phyloP scores from a whole-genome alignment of 352 stramenopile genomes.

The Pythium aquatile region DNA sequence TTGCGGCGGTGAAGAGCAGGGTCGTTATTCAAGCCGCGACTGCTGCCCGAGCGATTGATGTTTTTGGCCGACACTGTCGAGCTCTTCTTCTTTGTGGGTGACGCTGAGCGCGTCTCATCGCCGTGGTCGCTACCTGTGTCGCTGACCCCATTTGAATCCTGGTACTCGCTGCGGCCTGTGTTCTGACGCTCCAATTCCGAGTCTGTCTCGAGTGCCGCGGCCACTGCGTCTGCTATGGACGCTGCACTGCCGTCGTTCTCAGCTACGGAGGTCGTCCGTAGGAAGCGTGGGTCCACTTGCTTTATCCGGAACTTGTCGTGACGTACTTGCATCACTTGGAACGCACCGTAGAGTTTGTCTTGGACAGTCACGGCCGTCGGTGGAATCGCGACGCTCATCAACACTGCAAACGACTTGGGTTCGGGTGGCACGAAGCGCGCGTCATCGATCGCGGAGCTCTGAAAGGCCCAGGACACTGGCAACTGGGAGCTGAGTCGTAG shows the following conservation, averaged over 20 bases:
- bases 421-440: constrained; percentile 64
- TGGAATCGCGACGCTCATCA: constrained; percentile 44
- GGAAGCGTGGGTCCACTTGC: constrained; percentile 51
- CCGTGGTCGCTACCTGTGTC: constrained; percentile 26
- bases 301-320: constrained; percentile 64
- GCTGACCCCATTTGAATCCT: constrained; percentile 27
- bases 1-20: constrained; percentile 33
- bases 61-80: constrained; percentile 24
- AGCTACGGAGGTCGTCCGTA: constrained; percentile 27
- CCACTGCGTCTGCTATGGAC: constrained; percentile 41
- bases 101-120: constrained; percentile 45
- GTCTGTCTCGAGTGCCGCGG: constrained; percentile 27
- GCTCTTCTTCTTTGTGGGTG: constrained; percentile 57
- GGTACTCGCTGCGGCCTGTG: constrained; percentile 16
- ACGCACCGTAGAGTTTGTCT: constrained; percentile 69
- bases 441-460: constrained; percentile 70
- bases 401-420: constrained; percentile 50
- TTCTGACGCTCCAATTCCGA: constrained; percentile 15
- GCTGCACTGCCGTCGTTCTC: constrained; percentile 30
- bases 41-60: constrained; percentile 37
- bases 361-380: constrained; percentile 51
- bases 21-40: constrained; percentile 35
- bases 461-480: constrained; percentile 66
- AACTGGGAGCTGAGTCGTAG: constrained; percentile 45
- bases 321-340: constrained; percentile 63